Base-by-base conservation (phyloP, 306 rosid genomes). In the Cercis canadensis region DNA sequence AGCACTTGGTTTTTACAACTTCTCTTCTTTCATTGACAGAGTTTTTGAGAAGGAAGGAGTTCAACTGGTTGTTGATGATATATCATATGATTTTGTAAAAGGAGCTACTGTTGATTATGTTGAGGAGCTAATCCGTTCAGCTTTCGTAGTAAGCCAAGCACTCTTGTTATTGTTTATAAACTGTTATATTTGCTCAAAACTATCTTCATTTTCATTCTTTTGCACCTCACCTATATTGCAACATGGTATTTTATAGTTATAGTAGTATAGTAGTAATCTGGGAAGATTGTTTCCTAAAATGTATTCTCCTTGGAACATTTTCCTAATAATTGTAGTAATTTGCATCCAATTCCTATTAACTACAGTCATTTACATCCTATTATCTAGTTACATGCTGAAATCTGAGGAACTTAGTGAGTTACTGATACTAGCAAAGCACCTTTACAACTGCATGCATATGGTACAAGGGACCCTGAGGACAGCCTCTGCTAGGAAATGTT, bases 71-170 rank as follows among this genome's bases (percentile, higher is more conserved):
- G 88, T 94, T 33, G 97, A 94, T 72, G 69, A 76, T 62, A 75
- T 91, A 72, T 94, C 99, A 2, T 87, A 90, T 2, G 97, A 94
- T 78, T 94, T 94, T 71, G 90, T 94, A 32, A 91, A 94, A 86
- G 99, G 99, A 1, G 96, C 97, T 14, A 94, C 96, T 13, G 86
- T 94, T 81, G 99, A 94, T 82, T 94, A 87, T 72, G 95, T 87
- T 31, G 99, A 94, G 83, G 97, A 94, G 89, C 92, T 94, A 32
- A 94, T 94, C 39, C 95, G 97, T 53, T 87, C 97, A 14, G 97
- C 97, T 78, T 94, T 94, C 19, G 61, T 86, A 46, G 97, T 90
- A 75, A 89, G 97, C 84, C 67, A 40, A 44, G 9, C 37, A 7
- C 15, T 37, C 45, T 67, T 65, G 15, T 44, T 14, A 54, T 19